Percentiles rank a stretch among this genome's conserved stretches.
These are phyloP conservation scores for Geotrichum candidum DNA, from an alignment of 1,139 yeast species.

Conservation along the genomic window DNA sequence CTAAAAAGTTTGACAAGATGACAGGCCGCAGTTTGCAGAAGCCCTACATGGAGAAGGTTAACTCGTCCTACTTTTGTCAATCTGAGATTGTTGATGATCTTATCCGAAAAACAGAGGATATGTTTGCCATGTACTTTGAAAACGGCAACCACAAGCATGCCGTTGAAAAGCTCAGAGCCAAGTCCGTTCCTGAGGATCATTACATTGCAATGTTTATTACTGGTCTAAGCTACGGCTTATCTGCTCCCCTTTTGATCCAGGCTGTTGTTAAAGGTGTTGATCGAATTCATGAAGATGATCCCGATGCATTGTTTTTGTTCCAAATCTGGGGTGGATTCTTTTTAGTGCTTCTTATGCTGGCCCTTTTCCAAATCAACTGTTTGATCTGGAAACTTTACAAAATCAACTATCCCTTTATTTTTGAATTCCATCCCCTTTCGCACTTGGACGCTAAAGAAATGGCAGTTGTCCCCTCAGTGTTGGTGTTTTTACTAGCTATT, in stretches of 20 bases:
- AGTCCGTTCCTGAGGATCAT: constrained; percentile 36
- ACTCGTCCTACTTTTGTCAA: constrained; percentile 51
- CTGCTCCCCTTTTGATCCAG: constrained; percentile 56
- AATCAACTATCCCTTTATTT: constrained; percentile 85
- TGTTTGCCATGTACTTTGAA: constrained; percentile 63
- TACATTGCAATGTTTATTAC: constrained; percentile 32
- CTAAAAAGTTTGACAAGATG: constrained; percentile 83
- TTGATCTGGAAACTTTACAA: constrained; percentile 65
- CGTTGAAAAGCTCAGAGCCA: constrained; percentile 61
- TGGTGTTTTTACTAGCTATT: constrained; percentile 51
- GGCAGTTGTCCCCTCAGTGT: constrained; percentile 55
- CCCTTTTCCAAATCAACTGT: constrained; percentile 65
- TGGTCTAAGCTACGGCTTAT: constrained; percentile 66
- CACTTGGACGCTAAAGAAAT: constrained; percentile 65
- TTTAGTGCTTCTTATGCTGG: constrained; percentile 50
- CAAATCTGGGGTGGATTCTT: constrained; percentile 95
- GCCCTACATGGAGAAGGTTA: constrained; percentile 55
- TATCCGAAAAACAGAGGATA: constrained; percentile 56
- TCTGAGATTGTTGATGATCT: constrained; percentile 64
- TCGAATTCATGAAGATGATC: constrained; percentile 23
- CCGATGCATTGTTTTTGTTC: constrained; percentile 44
- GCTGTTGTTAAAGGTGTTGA: constrained; percentile 48
- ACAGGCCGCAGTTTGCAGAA: constrained; percentile 46
- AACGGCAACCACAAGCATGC: constrained; percentile 69
- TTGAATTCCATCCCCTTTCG: constrained; percentile 73